Percentiles rank a stretch among this genome's conserved stretches.
These are phyloP conservation scores for Chara braunii DNA, from an alignment of 139 green algal species.

Conservation along the genomic window DNA sequence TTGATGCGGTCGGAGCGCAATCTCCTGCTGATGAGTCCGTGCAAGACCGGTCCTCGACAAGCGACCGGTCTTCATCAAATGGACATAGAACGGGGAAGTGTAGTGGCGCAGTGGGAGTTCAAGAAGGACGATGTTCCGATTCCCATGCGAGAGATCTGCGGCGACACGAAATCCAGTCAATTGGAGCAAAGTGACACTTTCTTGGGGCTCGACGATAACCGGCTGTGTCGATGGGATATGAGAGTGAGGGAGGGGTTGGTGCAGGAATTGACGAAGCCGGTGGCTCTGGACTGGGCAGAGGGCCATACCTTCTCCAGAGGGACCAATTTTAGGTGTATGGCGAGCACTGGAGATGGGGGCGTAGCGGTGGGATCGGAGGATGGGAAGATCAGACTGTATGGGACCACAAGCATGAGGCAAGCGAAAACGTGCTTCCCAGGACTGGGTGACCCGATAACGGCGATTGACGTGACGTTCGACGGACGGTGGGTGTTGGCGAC, in stretches of 20 bases:
- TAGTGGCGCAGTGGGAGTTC: constrained; percentile 69
- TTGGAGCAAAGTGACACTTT: constrained; percentile 56
- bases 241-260: constrained; percentile 45
- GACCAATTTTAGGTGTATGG: constrained; percentile 66
- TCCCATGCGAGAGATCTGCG: constrained; percentile 62
- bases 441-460: constrained; percentile 78
- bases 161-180: constrained; percentile 63
- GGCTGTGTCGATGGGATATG: constrained; percentile 72
- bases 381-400: constrained; percentile 83
- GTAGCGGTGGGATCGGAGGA: constrained; percentile 79
- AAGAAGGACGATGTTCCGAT: constrained; percentile 74
- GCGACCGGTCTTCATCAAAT: constrained; percentile 26
- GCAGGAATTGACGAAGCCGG: neutral
- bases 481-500: constrained; percentile 73
- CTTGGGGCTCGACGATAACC: constrained; percentile 80
- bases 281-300: constrained; percentile 9
- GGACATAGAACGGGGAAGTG: constrained; percentile 56
- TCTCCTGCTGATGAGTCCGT: constrained; percentile 83
- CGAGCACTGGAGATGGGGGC: constrained; percentile 66
- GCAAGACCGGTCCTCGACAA: constrained; percentile 3
- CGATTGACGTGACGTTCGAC: constrained; percentile 85
- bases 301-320: constrained; percentile 82
- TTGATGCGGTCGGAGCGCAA: constrained; percentile 65
- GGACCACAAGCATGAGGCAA: constrained; percentile 55
- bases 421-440: constrained; percentile 82